A percentile compares a stretch with the other conserved stretches of the same genome.
These are phyloP conservation scores for Termitomyces heimii DNA, from an alignment of 768 basidiomycete genomes.

Conservation along the genomic window DNA sequence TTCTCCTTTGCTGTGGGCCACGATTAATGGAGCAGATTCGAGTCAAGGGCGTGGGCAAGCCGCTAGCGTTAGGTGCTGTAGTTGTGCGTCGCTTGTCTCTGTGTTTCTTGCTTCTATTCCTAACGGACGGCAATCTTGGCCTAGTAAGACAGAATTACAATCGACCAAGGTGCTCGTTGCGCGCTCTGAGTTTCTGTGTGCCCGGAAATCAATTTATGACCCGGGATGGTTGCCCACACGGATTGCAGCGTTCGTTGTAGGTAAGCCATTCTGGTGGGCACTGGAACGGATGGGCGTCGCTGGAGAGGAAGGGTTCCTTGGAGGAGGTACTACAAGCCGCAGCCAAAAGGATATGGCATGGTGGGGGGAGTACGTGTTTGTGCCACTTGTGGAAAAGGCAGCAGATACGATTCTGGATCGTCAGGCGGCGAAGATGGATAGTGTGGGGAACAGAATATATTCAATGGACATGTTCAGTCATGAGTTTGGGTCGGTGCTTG, in stretches of 20 bases:
- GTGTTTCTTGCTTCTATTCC: not conserved
- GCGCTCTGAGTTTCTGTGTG: conserved; percentile 47
- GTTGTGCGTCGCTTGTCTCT: conserved; percentile 48
- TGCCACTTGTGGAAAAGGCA: conserved; percentile 58
- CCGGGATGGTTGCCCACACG: conserved; percentile 65
- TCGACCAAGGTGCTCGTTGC: conserved; percentile 38
- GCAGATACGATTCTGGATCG: conserved; percentile 50
- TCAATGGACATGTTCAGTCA: conserved; percentile 52
- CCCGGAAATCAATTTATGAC: conserved; percentile 59
- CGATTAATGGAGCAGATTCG: conserved; percentile 54
- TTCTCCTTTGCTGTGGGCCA: conserved; percentile 54
- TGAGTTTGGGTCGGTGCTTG: conserved; percentile 43
- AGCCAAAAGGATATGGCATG: conserved; percentile 38
- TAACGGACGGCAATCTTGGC: conserved; percentile 22
- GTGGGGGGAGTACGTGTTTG: conserved; percentile 70
- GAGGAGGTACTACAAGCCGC: conserved; percentile 15
- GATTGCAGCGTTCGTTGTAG: conserved; percentile 65
- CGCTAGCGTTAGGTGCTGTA: conserved; percentile 63
- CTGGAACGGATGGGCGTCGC: conserved; percentile 74
- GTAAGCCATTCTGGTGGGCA: conserved; percentile 83
- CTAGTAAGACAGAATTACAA: conserved; percentile 69
- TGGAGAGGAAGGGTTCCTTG: conserved; percentile 48
- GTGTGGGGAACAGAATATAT: conserved; percentile 58
- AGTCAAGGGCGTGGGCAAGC: conserved; percentile 68
- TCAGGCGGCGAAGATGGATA: conserved; percentile 34